A percentile compares a stretch with the other conserved stretches of the same genome.
Conservation (phyloP, 192 early-diverging fungal species). For the Podila minutissima region DNA sequence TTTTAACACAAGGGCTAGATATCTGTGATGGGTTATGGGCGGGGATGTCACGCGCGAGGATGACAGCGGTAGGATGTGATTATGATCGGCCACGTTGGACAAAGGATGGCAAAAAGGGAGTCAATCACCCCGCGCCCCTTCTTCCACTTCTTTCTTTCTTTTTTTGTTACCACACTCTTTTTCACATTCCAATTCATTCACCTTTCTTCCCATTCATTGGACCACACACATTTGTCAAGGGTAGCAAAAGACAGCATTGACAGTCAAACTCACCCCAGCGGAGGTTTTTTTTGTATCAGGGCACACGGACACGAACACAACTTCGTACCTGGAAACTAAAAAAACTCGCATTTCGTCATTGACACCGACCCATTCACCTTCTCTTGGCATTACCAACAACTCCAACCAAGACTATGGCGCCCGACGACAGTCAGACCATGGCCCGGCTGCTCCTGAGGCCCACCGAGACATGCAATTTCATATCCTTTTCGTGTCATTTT, state of each 20-base stretch:
- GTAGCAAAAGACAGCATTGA: too few species aligned
- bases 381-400: constrained; percentile 13
- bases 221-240: too few species aligned
- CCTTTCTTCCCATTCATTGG: background rate
- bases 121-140: background rate
- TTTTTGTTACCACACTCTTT: background rate
- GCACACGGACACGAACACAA: background rate
- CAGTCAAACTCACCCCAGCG: background rate
- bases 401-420: too few species aligned
- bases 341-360: too few species aligned
- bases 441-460: constrained; percentile 27
- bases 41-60: constrained; percentile 10
- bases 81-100: background rate
- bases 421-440: constrained; percentile 19
- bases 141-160: background rate
- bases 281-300: background rate
- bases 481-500: constrained; percentile 10
- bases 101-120: background rate
- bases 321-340: too few species aligned
- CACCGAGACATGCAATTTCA: constrained; percentile 32
- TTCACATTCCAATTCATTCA: background rate
- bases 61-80: background rate
- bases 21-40: background rate
- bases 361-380: background rate
- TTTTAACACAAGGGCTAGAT: background rate